Evolutionary conservation across 2,329 filamentous ascomycete species (phyloP).

Genomic region (Pseudogymnoascus destructans): DNA sequence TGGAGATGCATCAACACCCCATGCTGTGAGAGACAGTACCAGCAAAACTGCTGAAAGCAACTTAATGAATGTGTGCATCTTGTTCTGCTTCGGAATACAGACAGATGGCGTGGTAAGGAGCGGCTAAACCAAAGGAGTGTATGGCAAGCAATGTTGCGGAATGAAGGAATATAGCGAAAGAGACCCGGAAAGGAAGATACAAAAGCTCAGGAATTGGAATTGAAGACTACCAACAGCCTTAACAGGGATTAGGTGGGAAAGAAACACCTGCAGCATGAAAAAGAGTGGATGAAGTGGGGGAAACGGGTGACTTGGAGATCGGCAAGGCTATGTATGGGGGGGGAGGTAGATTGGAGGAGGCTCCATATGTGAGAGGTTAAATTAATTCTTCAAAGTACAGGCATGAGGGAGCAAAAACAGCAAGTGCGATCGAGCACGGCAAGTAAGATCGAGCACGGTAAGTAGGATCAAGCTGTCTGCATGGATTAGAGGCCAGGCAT

Average conservation of each 20-base stretch:
- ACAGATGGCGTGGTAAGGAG: slow-evolving; percentile 1
- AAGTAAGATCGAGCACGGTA: neutral
- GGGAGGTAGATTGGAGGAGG: slow-evolving; percentile 3
- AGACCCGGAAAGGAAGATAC: neutral
- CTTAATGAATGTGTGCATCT: slow-evolving; percentile 8
- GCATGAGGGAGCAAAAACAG: neutral
- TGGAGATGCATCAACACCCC: neutral
- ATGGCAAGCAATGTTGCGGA: slow-evolving; percentile 3
- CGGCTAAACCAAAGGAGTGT: slow-evolving; percentile 4
- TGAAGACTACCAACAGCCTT: neutral
- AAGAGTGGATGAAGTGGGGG: slow-evolving; percentile 5
- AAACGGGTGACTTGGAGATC: slow-evolving; percentile 2
- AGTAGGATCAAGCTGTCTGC: neutral
- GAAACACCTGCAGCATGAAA: neutral
- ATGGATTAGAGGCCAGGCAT: neutral
- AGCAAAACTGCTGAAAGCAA: neutral
- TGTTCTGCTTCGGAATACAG: slow-evolving; percentile 5
- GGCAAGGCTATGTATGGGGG: neutral
- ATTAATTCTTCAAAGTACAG: neutral
- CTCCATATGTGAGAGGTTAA: slow-evolving; percentile 4
- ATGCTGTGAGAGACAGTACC: neutral
- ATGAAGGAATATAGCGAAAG: slow-evolving; percentile 2
- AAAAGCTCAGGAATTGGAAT: neutral
- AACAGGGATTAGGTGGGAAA: slow-evolving; percentile 1
- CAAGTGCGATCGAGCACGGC: neutral